Conservation (phyloP, 768 basidiomycete genomes). For the Floccularia luteovirens region DNA sequence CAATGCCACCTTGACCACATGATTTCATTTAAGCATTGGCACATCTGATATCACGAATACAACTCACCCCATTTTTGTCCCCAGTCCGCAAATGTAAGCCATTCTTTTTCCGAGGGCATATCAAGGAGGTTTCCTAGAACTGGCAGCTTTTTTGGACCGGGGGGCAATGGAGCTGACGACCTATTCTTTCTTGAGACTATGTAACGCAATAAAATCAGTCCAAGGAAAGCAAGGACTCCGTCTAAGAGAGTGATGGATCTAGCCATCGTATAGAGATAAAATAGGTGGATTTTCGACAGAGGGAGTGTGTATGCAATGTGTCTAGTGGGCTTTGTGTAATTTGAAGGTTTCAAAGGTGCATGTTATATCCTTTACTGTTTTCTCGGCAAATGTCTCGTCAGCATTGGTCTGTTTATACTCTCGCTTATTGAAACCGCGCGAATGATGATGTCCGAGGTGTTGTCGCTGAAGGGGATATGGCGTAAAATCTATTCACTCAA, state of each 20-base stretch:
- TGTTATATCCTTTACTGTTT: too few species aligned
- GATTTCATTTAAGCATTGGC: neutral
- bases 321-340: too few species aligned
- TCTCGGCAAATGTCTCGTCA: too few species aligned
- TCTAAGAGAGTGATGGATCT: conserved; percentile 10
- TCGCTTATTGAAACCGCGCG: too few species aligned
- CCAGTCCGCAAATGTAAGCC: conserved; percentile 38
- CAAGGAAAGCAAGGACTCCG: conserved; percentile 8
- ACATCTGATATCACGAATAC: neutral
- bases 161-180: conserved; percentile 23
- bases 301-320: neutral
- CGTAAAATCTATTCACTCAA: too few species aligned
- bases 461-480: too few species aligned
- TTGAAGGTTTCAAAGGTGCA: too few species aligned
- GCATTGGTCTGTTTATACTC: too few species aligned
- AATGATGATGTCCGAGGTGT: too few species aligned
- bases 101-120: conserved; percentile 38
- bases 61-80: conserved; percentile 32
- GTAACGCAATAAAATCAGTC: conserved; percentile 11
- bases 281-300: neutral
- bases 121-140: conserved; percentile 41
- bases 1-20: conserved; percentile 31
- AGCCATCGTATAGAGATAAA: conserved; percentile 5
- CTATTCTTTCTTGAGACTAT: conserved; percentile 7
- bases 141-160: conserved; percentile 36